A percentile compares a stretch with the other conserved stretches of the same genome.
Evolutionary conservation across 2,329 filamentous ascomycete species (phyloP).

Genomic region (Alternaria angustiovoidea): DNA sequence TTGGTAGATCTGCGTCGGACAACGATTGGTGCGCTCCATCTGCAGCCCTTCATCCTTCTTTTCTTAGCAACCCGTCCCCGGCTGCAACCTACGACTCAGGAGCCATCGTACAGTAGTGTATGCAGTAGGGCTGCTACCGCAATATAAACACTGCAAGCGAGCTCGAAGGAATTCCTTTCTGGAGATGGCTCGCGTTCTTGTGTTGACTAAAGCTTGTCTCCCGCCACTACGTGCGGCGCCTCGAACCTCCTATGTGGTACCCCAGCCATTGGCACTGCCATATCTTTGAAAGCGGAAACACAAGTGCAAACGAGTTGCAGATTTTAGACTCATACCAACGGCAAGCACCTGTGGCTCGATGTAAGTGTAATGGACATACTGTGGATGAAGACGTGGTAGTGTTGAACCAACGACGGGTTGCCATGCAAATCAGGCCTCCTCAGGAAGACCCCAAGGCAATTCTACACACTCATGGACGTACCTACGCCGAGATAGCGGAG

Average conservation of each 20-base stretch:
- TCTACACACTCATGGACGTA: background rate
- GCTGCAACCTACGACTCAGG: too few relatives aligned
- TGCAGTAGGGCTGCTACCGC: background rate
- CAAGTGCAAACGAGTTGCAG: slow-evolving; percentile 9
- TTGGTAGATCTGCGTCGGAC: background rate
- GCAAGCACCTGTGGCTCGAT: background rate
- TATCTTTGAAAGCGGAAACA: background rate
- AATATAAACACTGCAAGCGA: background rate
- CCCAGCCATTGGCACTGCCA: background rate
- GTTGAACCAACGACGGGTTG: background rate
- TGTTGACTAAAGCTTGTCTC: background rate
- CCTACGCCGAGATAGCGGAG: background rate
- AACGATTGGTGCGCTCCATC: background rate
- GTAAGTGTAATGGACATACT: background rate
- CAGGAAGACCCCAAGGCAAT: too few relatives aligned
- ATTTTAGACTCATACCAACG: slow-evolving; percentile 1
- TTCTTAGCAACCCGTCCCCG: background rate
- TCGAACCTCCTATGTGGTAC: background rate
- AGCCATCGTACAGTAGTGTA: background rate
- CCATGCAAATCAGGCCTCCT: background rate
- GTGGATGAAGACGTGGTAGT: background rate
- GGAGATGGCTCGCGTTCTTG: background rate
- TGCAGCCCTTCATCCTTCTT: background rate
- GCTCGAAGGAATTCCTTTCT: background rate
- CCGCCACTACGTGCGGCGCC: background rate